Base-by-base conservation (phyloP, 768 basidiomycete genomes). In the Leccinum variicolor region DNA sequence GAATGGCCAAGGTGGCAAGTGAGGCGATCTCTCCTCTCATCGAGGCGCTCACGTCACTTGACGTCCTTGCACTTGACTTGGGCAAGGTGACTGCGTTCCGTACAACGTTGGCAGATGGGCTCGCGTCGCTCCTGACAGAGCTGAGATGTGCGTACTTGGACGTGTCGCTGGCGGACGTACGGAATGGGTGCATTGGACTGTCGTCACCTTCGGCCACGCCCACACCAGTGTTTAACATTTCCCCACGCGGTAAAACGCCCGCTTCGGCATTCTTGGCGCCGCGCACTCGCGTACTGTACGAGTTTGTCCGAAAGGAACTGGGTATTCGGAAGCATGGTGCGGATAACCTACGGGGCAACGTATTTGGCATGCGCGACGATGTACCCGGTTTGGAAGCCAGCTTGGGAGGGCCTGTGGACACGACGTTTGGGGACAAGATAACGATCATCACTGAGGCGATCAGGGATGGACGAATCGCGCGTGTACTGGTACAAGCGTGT, bases 241-340 rank as follows among this genome's bases (percentile, higher is more conserved):
- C 81, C 1, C 72, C 79, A 26, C 72, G 70, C 4, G 89, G 88
- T 3, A 66, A 75, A 9, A 79, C 88, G 6, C 91, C 92, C 1
- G 91, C 92, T 2, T 83, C 84, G 59, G 64, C 66, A 10, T 84
- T 78, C 71, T 78, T 95, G 41, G 68, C 72, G 1, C 63, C 72
- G 0, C 64, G 72, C 17, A 91, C 90, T 4, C 79, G 83, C 11
- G 75, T 83, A 6, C 70, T 94, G 23, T 95, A 95, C 71, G 85
- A 89, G 68, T 94, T 85, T 60, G 82, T 95, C 6, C 79, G 92
- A 33, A 58, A 81, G 21, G 81, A 78, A 8, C 75, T 94, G 28
- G 89, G 89, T n/a, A 82, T 93, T 59, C 76, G 76, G 62, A 93
- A 92, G 89, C 84, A 92, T 61, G 91, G 91, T 15, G 76, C 79